Base-by-base conservation (phyloP, 78 protist genomes). In the Dictyostelium brefeldianum region DNA sequence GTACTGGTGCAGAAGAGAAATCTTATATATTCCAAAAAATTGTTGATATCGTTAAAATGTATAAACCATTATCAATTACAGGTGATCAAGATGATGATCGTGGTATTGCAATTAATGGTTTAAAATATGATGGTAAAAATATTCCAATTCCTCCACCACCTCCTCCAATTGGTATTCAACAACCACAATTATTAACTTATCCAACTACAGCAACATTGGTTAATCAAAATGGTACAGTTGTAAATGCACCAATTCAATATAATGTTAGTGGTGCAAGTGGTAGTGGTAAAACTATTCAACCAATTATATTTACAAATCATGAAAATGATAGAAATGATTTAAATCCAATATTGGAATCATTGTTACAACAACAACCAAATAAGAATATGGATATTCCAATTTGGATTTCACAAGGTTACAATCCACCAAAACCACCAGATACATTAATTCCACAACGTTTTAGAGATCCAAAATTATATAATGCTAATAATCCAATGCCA, bases 381-480 rank as follows among this genome's bases (percentile, higher is more conserved):
- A 64, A 71, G 27, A 84, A 84, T 59, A 74, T 84, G 20, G 82
- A 77, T 25, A 59, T 73, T 18, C 92, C 92, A 29, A 84, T 84
- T 47, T 84, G 82, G 81, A 59, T 84, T 9, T 59, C 92, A 22
- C 81, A 78, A 27, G 92, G 92, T 43, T 78, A n/a, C 15, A 77
- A 77, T 46, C 90, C 90, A 51, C 90, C 77, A 31, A 51, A 82
- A 70, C 80, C 78, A 17, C 69, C 79, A 20, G 31, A 50, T 47
- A 29, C 78, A 4, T 31, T 50, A 51, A 50, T 47, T 29, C 65
- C 80, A 29, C 69, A 48, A 36, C 65, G 67, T 69, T 69, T 69
- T 53, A 50, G 89, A 81, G 31, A 65, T 50, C 64, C 48, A 50
- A 62, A 41, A 46, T 25, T 80, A 25, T 12, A 20, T 46, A 18